Evolutionary conservation across 2,329 filamentous ascomycete genomes (phyloP).

Genomic region (Colletotrichum liriopes): DNA sequence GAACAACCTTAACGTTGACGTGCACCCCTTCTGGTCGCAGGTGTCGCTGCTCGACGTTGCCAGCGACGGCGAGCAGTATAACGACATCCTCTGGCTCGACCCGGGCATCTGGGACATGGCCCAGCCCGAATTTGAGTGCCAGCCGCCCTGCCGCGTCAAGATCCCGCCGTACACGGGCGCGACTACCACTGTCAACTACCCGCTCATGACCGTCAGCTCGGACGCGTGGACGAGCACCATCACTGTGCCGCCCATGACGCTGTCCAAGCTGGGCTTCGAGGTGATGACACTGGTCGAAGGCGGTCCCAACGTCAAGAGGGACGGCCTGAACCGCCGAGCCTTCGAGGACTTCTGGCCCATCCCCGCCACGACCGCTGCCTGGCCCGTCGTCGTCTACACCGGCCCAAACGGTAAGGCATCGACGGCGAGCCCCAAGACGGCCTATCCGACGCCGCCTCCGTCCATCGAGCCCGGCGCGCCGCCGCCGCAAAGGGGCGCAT

Average conservation of each 20-base stretch:
- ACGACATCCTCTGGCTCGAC: conserved; percentile 46
- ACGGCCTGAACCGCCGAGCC: conserved; percentile 33
- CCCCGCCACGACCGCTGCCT: conserved; percentile 44
- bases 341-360: conserved; percentile 42
- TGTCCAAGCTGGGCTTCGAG: conserved; percentile 48
- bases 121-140: conserved; percentile 49
- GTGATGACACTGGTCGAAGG: conserved; percentile 43
- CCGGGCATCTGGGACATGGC: conserved; percentile 51
- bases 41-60: conserved; percentile 46
- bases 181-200: conserved; percentile 51
- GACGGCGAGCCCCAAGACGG: conserved; percentile 34
- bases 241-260: conserved; percentile 48
- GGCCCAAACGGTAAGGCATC: conserved; percentile 43
- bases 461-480: conserved; percentile 41
- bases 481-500: conserved; percentile 37
- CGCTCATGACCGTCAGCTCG: conserved; percentile 50
- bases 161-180: conserved; percentile 49
- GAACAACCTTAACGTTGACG: conserved; percentile 49
- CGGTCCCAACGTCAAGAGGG: conserved; percentile 13
- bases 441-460: conserved; percentile 45
- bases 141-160: conserved; percentile 48
- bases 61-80: conserved; percentile 9
- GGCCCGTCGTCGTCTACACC: conserved; percentile 45
- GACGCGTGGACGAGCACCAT: conserved; percentile 52
- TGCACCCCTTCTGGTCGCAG: conserved; percentile 51